phyloP scores from a whole-genome alignment of 192 early-diverging fungal species.

The Linnemannia hyalina region DNA sequence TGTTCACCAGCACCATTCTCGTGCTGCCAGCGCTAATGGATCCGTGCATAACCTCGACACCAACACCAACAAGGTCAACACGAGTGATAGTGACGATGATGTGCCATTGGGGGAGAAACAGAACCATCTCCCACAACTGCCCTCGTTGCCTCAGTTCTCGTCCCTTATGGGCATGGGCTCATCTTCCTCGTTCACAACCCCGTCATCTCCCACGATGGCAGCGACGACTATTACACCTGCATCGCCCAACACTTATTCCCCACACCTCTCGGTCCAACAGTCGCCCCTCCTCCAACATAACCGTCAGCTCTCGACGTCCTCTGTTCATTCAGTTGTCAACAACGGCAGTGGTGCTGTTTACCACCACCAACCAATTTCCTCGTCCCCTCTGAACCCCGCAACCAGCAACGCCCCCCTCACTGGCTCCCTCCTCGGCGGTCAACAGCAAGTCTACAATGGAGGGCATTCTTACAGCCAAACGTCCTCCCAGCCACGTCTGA shows the following conservation, averaged over 20 bases:
- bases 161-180: not conserved
- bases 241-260: constrained; percentile 17
- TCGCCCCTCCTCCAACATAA: constrained; percentile 19
- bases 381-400: constrained; percentile 15
- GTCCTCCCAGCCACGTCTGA: constrained; percentile 29
- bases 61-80: not conserved
- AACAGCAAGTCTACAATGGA: constrained; percentile 1
- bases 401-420: not conserved
- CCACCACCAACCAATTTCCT: constrained; percentile 2
- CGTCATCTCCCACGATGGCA: not conserved
- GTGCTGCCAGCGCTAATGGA: constrained; percentile 10
- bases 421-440: not conserved
- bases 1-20: constrained; percentile 25
- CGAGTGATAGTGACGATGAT: constrained; percentile 40
- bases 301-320: constrained; percentile 18
- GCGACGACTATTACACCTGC: not conserved
- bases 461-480: not conserved
- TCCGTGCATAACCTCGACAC: not conserved
- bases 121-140: constrained; percentile 18
- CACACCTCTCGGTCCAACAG: constrained; percentile 1
- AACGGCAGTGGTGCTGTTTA: not conserved
- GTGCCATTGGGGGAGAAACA: constrained; percentile 36
- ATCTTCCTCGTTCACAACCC: not conserved
- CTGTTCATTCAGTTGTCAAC: constrained; percentile 18
- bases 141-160: constrained; percentile 14